These are phyloP conservation scores for Ophiostoma angusticollis DNA, from an alignment of 2,329 filamentous ascomycete species.

Conservation along the genomic window DNA sequence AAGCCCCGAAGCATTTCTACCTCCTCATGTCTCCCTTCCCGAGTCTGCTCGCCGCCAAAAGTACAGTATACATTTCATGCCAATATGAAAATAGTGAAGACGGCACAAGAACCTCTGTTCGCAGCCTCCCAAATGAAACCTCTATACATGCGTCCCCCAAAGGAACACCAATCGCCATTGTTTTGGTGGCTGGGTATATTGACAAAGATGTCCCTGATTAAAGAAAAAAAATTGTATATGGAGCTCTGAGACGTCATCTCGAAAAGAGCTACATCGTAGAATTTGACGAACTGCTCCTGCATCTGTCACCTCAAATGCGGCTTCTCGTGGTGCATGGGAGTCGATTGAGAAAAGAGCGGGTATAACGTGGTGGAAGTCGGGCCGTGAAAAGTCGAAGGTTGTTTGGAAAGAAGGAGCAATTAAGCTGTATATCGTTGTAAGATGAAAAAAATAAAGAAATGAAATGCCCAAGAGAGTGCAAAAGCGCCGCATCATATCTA, in stretches of 20 bases:
- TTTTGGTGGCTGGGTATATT: constrained; percentile 7
- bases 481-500: constrained; percentile 7
- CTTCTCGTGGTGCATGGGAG: too few relatives aligned
- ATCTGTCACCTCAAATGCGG: too few relatives aligned
- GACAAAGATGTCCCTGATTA: background rate
- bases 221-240: background rate
- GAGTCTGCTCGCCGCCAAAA: too few relatives aligned
- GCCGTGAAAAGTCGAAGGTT: background rate
- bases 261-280: too few relatives aligned
- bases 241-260: background rate
- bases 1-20: too few relatives aligned
- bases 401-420: constrained; percentile 1
- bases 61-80: too few relatives aligned
- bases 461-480: constrained; percentile 1
- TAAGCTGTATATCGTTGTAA: constrained; percentile 4
- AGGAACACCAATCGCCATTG: constrained; percentile 5
- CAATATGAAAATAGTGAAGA: too few relatives aligned
- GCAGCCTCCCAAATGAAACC: too few relatives aligned
- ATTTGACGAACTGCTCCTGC: too few relatives aligned
- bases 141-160: background rate
- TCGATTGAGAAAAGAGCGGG: background rate
- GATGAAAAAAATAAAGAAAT: background rate
- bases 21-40: too few relatives aligned
- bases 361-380: background rate
- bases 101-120: too few relatives aligned